These are phyloP conservation scores for Ambrosiella xylebori DNA, from an alignment of 2,329 filamentous ascomycete species.

Conservation along the genomic window DNA sequence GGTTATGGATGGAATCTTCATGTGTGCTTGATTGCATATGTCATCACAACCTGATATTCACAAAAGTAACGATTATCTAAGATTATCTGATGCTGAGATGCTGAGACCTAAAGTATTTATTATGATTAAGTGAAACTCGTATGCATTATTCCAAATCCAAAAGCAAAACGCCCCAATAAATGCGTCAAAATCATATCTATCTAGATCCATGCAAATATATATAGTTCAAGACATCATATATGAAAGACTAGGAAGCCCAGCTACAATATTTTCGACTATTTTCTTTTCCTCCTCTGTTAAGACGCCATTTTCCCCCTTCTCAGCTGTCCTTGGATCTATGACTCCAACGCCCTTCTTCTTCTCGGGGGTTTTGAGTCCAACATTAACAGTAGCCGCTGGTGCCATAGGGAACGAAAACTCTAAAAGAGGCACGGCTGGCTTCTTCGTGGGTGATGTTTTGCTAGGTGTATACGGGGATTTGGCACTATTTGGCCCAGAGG, in stretches of 20 bases:
- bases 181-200: background rate
- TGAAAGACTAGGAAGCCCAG: conserved; percentile 3
- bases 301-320: background rate
- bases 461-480: background rate
- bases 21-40: too few species aligned
- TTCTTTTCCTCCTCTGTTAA: background rate
- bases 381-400: background rate
- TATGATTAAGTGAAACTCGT: background rate
- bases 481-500: background rate
- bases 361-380: background rate
- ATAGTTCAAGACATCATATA: conserved; percentile 5
- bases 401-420: conserved; percentile 1
- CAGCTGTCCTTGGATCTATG: background rate
- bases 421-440: background rate
- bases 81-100: background rate
- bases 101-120: background rate
- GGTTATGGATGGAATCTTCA: too few species aligned
- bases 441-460: background rate
- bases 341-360: background rate
- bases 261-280: background rate
- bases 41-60: background rate
- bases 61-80: background rate
- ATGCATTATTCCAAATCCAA: background rate
- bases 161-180: conserved; percentile 1
- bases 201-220: background rate